Base-by-base conservation (phyloP, 163 green algal genomes). In the Scenedesmus sp. region DNA sequence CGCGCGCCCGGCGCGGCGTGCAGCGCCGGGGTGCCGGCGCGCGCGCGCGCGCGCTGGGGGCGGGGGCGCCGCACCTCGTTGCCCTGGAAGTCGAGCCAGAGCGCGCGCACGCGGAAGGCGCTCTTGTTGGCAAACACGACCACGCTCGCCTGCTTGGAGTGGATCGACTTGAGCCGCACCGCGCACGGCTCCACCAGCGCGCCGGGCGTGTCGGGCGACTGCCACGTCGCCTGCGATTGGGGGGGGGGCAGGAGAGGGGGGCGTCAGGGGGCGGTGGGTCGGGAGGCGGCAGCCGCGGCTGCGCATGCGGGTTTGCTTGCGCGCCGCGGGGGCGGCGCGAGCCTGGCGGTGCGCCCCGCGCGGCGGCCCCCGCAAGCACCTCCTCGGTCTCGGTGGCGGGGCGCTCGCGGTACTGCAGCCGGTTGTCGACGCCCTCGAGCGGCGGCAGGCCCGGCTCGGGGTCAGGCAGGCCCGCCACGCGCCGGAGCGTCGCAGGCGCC, bases 31-130 rank as follows among this genome's bases (percentile, higher is more conserved):
- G n/a, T 69, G 15, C 39, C 7, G 7, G 39, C 39, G 10, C 39
- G 10, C 7, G 39, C 39, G 39, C 39, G 39, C 39, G 39, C 39
- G 39, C 39, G 39, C n/a, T 47, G 7, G 39, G 7, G 10, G 39
- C 39, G 10, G 39, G 39, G 7, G 39, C 39, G 39, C 39, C 60
- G 15, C 33, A 84, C 70, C 80, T 86, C 80, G 47, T 82, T 56
- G 42, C 74, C 73, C 6, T 67, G 34, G 31, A 86, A 86, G 74
- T 86, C 74, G 13, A 86, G 4, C 80, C 80, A 86, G 5, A 86
- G 66, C 4, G 80, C 80, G 9, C 80, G 36, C 47, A 83, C 74
- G 44, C 39, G 42, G 28, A 54, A 33, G 1, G 24, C 18, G n/a
- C 34, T 81, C n/a, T 72, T 57, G 67, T 86, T 86, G 60, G 1